Percentiles rank a stretch among this genome's conserved stretches.
These are phyloP conservation scores for Termitomyces sp. DNA, from an alignment of 768 basidiomycete genomes.

Conservation along the genomic window DNA sequence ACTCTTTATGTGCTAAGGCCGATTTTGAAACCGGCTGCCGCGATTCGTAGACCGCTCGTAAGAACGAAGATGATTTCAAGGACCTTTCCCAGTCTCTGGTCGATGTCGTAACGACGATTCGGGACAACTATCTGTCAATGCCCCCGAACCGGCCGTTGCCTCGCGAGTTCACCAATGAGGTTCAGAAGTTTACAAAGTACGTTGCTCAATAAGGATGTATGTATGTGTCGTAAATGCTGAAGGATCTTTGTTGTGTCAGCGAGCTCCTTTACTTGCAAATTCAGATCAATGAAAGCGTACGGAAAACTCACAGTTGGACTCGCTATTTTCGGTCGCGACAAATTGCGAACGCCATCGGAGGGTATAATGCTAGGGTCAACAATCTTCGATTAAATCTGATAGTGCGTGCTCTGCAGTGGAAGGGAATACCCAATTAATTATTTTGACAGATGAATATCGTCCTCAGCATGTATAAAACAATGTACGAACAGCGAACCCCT, in stretches of 20 bases:
- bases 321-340: neutral
- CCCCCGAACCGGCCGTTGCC: neutral
- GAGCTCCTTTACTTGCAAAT: neutral
- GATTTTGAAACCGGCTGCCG: neutral
- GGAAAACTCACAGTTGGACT: neutral
- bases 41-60: neutral
- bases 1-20: too few relatives aligned
- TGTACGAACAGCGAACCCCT: neutral
- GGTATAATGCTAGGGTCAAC: neutral
- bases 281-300: neutral
- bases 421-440: neutral
- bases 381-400: neutral
- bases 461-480: neutral
- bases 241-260: neutral
- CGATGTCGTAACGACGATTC: neutral
- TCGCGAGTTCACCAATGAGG: neutral
- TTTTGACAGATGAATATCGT: neutral
- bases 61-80: neutral
- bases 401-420: neutral
- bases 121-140: neutral
- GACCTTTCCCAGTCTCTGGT: neutral
- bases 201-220: neutral
- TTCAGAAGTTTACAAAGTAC: neutral
- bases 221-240: neutral
- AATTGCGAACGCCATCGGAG: neutral